Percentiles rank a stretch among this genome's conserved stretches.
Evolutionary conservation across 768 basidiomycete genomes (phyloP).

Genomic region (Lactarius sanguifluus): DNA sequence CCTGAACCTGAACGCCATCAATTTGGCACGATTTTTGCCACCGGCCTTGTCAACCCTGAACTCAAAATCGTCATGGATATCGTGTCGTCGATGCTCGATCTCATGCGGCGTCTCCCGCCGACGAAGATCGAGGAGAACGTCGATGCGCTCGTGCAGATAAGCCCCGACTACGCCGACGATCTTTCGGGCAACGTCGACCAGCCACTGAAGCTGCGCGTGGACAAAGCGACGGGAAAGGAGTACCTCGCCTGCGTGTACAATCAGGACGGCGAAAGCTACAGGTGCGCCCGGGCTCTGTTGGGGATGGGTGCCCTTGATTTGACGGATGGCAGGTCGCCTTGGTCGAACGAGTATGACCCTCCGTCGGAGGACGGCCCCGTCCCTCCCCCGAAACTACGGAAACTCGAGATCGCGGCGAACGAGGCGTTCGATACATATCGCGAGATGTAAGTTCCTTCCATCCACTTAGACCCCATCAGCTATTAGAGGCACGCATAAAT

Average conservation of each 20-base stretch:
- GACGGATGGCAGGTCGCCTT: slow-evolving; percentile 72
- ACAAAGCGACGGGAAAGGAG: slow-evolving; percentile 79
- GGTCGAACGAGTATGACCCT: slow-evolving; percentile 96
- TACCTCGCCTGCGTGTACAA: slow-evolving; percentile 96
- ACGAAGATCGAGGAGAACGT: slow-evolving; percentile 87
- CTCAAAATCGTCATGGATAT: slow-evolving; percentile 59
- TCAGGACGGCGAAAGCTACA: slow-evolving; percentile 85
- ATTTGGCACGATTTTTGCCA: background rate
- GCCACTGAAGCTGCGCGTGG: slow-evolving; percentile 78
- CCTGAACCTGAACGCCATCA: background rate
- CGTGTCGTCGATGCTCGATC: slow-evolving; percentile 91
- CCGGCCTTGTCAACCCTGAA: background rate
- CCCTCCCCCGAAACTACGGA: slow-evolving; percentile 81
- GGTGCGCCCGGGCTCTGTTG: slow-evolving; percentile 44
- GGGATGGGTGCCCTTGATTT: background rate
- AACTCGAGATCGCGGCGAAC: slow-evolving; percentile 90
- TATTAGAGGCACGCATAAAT: background rate
- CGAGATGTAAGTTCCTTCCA: slow-evolving; percentile 64
- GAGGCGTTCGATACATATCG: slow-evolving; percentile 97
- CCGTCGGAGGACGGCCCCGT: slow-evolving; percentile 85
- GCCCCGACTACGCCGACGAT: slow-evolving; percentile 94
- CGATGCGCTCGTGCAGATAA: slow-evolving; percentile 72
- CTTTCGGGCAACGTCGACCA: slow-evolving; percentile 93
- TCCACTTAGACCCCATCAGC: background rate
- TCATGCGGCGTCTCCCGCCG: slow-evolving; percentile 95